Evolutionary conservation across 2,329 filamentous ascomycete species (phyloP), one percentile per base, ranked within the genome.

Genomic region (Exophiala alcalophila): DNA sequence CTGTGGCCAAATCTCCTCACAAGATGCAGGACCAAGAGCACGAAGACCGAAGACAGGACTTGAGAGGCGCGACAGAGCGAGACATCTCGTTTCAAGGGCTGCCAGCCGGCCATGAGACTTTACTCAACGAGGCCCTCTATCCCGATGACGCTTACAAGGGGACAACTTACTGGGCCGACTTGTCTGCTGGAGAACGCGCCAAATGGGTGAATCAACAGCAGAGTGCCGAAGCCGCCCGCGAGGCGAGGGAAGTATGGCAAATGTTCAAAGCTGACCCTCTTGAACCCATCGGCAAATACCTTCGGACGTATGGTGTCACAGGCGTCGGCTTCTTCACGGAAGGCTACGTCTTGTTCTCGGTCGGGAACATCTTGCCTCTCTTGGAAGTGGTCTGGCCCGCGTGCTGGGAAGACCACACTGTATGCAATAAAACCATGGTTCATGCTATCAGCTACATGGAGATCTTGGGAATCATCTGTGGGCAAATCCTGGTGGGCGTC

Each of bases 301-400:
- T 94, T 63, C 79, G 81, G 60, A 92, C 94, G 62, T 90, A 90
- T 67, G 83, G 96, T 39, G 80, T 97, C 47, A 90, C 90, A 34
- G 91, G 91, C 67, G 88, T 88, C 54, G 91, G 91, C 62, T 79
- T 96, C 35, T 83, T 89, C 61, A 77, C 96, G 19, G 91, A 97
- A 74, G 91, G 80, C 71, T 96, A 96, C 61, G 90, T 96, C 25
- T 78, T 97, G n/a, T 97, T 97, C 74, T 95, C 90, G 50, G 96
- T 97, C 56, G 90, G 91, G 44, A 96, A 95, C 65, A 72, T 96
- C 52, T 80, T 84, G 59, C 86, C 90, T 4, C 74, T 96, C 8
- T 90, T 95, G 61, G 66, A 79, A 48, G 74, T 78, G 21, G 79
- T 81, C 5, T 96, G 90, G 76, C 78, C 81, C 1, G 56, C 68